Evolutionary conservation across 2,329 filamentous ascomycete species (phyloP).

Genomic region (Podosphaera aphanis): DNA sequence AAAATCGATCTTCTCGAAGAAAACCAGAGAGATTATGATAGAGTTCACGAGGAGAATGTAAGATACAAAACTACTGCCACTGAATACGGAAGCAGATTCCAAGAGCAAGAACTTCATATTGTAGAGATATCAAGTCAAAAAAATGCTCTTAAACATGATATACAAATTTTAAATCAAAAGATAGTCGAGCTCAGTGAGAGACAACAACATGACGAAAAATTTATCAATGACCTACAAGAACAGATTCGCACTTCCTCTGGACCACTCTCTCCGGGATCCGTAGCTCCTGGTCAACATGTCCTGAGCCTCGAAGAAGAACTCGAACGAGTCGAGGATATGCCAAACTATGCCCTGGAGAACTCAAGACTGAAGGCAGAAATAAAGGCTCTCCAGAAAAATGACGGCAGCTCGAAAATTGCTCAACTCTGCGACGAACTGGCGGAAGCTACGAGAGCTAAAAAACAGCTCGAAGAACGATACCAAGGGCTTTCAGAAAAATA

Average conservation of each 20-base stretch:
- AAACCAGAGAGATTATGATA: slow-evolving; percentile 19
- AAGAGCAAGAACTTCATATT: slow-evolving; percentile 15
- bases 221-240: slow-evolving; percentile 31
- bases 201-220: slow-evolving; percentile 22
- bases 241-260: slow-evolving; percentile 16
- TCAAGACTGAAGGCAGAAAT: slow-evolving; percentile 39
- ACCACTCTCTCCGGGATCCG: slow-evolving; percentile 6
- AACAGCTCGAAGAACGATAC: slow-evolving; percentile 28
- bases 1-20: slow-evolving; percentile 30
- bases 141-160: slow-evolving; percentile 23
- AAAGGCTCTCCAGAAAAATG: slow-evolving; percentile 29
- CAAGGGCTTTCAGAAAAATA: slow-evolving; percentile 35
- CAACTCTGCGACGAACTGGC: slow-evolving; percentile 32
- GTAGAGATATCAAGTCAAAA: slow-evolving; percentile 20
- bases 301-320: slow-evolving; percentile 37
- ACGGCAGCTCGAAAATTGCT: slow-evolving; percentile 29
- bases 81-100: slow-evolving; percentile 18
- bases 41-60: slow-evolving; percentile 11
- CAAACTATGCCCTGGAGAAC: slow-evolving; percentile 25
- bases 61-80: slow-evolving; percentile 17
- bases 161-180: slow-evolving; percentile 11
- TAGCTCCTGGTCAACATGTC: slow-evolving; percentile 2
- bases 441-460: slow-evolving; percentile 25
- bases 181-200: slow-evolving; percentile 17
- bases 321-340: slow-evolving; percentile 19